Base-by-base conservation (phyloP, 331 rosid species). In the Saraca asoca region DNA sequence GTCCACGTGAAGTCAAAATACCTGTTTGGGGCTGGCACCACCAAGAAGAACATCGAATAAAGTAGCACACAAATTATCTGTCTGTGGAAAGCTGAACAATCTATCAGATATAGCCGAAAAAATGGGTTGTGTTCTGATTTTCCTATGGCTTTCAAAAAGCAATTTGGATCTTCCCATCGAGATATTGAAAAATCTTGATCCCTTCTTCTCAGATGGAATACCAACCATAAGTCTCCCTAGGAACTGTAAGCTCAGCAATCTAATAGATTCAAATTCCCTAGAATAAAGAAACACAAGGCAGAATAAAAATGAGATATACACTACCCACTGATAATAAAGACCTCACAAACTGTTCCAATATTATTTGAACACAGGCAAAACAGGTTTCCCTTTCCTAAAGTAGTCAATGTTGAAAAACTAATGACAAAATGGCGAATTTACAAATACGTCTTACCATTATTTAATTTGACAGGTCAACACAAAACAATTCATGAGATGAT, bases 1-100 rank as follows among this genome's bases (percentile, higher is more conserved):
- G 15, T 64, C 59, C 20, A 62, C 9, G 44, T 33, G 29, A 60
- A 58, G 53, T 62, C 72, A 42, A 12, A 51, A 48, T 71, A 93
- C 98, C 98, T 93, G 98, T 83, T 86, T 93, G 75, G 98, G 98
- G 80, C 98, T 93, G 72, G 98, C 98, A 78, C 98, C 98, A 42
- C 98, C 98, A 51, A 93, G 98, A 82, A 93, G 97, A 78, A 86
- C 95, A 74, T 93, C 98, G 74, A 93, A 93, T 75, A 93, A 83
- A 63, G 97, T 82, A 64, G 97, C 98, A 78, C 96, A 84, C 15
- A 93, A 70, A 82, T 85, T 81, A 65, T 93, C 98, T 18, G 98
- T 84, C 80, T 74, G 95, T 49, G 90, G 91, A 86, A 93, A 93
- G 79, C 91, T 78, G 79, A 93, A 93, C 76, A 93, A 79, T 62